phyloP scores from a whole-genome alignment of 306 rosid genomes.

The Malus sieversii region DNA sequence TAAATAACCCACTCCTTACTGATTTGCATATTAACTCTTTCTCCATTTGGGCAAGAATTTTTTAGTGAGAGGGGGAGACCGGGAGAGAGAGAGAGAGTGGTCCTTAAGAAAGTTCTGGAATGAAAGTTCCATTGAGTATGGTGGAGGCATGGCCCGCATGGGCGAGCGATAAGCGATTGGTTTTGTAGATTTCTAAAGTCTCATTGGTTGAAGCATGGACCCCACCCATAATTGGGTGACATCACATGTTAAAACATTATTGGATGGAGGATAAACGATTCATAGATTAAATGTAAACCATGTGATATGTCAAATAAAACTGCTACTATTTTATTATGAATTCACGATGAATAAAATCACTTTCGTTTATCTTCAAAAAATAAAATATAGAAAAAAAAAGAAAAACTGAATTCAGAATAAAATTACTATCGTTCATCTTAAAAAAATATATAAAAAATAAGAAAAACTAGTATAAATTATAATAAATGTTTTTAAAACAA shows the following conservation, averaged over 20 bases:
- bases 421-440: no score
- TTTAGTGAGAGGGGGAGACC: background rate
- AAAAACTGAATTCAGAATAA: no score
- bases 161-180: constrained; percentile 20
- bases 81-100: background rate
- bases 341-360: no score
- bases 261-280: background rate
- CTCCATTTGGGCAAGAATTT: constrained; percentile 17
- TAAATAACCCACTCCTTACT: background rate
- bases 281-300: no score
- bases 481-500: no score
- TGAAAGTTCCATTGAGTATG: constrained; percentile 28
- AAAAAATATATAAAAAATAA: no score
- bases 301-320: no score
- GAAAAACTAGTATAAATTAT: no score
- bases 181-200: background rate
- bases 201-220: background rate
- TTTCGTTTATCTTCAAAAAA: no score
- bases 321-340: no score
- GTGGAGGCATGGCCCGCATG: constrained; percentile 4
- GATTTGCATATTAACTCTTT: background rate
- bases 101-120: constrained; percentile 53
- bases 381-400: no score
- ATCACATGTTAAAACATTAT: background rate
- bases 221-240: constrained; percentile 11